Conservation (phyloP, 108 stramenopile species). For the Asterionellopsis glacialis region DNA sequence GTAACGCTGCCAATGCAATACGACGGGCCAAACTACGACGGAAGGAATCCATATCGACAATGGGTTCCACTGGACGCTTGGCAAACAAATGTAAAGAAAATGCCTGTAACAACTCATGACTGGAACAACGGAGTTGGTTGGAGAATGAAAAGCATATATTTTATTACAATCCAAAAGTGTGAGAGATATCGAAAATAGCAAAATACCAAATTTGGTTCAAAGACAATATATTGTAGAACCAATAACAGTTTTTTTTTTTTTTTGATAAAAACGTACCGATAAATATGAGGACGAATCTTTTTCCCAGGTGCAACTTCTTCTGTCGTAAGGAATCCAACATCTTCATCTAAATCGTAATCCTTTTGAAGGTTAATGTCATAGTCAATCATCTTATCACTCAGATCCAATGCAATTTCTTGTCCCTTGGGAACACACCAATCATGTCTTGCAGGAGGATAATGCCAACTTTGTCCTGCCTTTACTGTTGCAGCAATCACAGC, state of each 20-base stretch:
- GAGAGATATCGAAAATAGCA: no score
- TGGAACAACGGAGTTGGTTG: constrained; percentile 15
- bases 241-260: no score
- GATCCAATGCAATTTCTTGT: constrained; percentile 25
- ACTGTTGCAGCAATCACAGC: constrained; percentile 73
- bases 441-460: constrained; percentile 86
- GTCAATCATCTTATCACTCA: constrained; percentile 17
- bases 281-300: constrained; percentile 83
- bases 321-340: constrained; percentile 65
- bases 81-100: constrained; percentile 96
- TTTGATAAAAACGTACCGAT: constrained; percentile 44
- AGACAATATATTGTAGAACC: neutral
- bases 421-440: constrained; percentile 66
- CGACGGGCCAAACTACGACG: constrained; percentile 83
- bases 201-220: neutral
- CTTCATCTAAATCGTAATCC: constrained; percentile 69
- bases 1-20: constrained; percentile 89
- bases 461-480: constrained; percentile 86
- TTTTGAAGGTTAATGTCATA: constrained; percentile 84
- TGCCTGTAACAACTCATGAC: constrained; percentile 86
- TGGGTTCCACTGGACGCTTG: constrained; percentile 92
- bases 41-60: constrained; percentile 80
- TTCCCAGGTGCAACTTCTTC: constrained; percentile 59
- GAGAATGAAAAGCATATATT: neutral
- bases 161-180: neutral